Conservation (phyloP, 1,139 yeast species). For the Protomyces inouyei region DNA sequence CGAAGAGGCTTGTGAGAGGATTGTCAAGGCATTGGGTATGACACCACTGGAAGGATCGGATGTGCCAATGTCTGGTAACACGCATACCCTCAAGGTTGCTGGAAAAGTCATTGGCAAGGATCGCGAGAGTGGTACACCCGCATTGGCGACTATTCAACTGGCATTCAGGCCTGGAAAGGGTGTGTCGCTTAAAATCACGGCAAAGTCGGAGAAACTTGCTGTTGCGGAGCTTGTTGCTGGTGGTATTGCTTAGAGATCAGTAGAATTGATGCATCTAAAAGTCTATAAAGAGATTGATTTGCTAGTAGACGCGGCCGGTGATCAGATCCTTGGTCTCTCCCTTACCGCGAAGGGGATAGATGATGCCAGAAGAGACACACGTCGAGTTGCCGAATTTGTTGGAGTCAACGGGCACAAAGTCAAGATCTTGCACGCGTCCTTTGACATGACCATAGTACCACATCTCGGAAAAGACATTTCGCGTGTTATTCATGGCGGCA, state of each 20-base stretch:
- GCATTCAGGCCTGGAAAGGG: conserved; percentile 67
- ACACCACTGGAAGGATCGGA: conserved; percentile 79
- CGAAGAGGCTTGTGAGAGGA: conserved; percentile 50
- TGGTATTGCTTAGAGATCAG: conserved; percentile 6
- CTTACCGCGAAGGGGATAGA: not conserved
- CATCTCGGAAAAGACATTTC: conserved; percentile 57
- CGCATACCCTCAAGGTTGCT: conserved; percentile 71
- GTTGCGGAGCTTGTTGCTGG: conserved; percentile 37
- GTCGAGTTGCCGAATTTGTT: not conserved
- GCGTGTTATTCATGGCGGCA: conserved; percentile 40
- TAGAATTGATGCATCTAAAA: no score
- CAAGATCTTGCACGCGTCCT: conserved; percentile 6
- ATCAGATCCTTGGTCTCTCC: not conserved
- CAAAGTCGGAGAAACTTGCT: conserved; percentile 55
- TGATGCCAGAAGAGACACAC: conserved; percentile 1
- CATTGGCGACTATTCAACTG: conserved; percentile 65
- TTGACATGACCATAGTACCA: conserved; percentile 64
- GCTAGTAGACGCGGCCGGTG: not conserved
- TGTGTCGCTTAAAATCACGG: conserved; percentile 71
- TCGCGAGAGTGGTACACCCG: conserved; percentile 44
- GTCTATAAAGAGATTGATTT: not conserved
- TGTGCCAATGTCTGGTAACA: conserved; percentile 55
- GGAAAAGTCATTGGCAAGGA: conserved; percentile 75
- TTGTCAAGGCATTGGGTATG: conserved; percentile 49
- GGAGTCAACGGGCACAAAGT: not conserved